Percentiles rank a stretch among this genome's conserved stretches.
These are phyloP conservation scores for Escovopsis weberi DNA, from an alignment of 2,329 filamentous ascomycete genomes.

Conservation along the genomic window DNA sequence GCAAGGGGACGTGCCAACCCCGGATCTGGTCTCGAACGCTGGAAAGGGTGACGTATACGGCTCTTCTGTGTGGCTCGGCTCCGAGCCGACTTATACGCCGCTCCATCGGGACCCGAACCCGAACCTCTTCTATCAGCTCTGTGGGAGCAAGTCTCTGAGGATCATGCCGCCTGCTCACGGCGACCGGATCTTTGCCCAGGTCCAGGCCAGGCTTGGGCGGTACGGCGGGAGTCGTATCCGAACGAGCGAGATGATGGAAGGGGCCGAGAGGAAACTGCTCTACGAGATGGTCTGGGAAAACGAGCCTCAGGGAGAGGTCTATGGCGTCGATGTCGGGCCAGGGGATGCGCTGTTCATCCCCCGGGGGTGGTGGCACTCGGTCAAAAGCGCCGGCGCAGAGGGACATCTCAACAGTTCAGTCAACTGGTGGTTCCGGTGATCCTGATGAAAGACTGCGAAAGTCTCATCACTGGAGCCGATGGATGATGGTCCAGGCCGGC, in stretches of 20 bases:
- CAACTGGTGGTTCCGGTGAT: slow-evolving; percentile 31
- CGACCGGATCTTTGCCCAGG: slow-evolving; percentile 42
- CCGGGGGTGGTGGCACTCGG: slow-evolving; percentile 32
- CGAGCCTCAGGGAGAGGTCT: slow-evolving; percentile 17
- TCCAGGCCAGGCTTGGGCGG: slow-evolving; percentile 27
- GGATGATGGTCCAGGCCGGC: no score
- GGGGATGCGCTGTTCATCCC: slow-evolving; percentile 31
- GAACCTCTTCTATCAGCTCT: slow-evolving; percentile 79
- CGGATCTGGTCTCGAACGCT: slow-evolving; percentile 43
- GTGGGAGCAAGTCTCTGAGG: slow-evolving; percentile 57
- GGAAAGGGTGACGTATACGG: slow-evolving; percentile 77
- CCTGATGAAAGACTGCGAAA: no score
- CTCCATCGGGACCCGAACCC: slow-evolving; percentile 88
- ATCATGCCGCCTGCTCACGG: slow-evolving; percentile 53
- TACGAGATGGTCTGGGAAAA: slow-evolving; percentile 56
- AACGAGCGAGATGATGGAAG: slow-evolving; percentile 84
- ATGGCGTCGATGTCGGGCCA: slow-evolving; percentile 41
- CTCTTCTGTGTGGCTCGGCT: slow-evolving; percentile 77
- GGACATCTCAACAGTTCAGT: slow-evolving; percentile 27
- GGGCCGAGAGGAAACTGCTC: slow-evolving; percentile 50
- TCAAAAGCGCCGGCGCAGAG: slow-evolving; percentile 21
- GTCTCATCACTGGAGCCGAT: no score
- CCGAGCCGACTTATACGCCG: slow-evolving; percentile 77
- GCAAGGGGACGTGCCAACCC: slow-evolving; percentile 51
- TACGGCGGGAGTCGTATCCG: slow-evolving; percentile 40